Percentiles rank a stretch among this genome's conserved stretches.
Evolutionary conservation across 805 yeast species (phyloP).

Genomic region (Ogataea kodamae): DNA sequence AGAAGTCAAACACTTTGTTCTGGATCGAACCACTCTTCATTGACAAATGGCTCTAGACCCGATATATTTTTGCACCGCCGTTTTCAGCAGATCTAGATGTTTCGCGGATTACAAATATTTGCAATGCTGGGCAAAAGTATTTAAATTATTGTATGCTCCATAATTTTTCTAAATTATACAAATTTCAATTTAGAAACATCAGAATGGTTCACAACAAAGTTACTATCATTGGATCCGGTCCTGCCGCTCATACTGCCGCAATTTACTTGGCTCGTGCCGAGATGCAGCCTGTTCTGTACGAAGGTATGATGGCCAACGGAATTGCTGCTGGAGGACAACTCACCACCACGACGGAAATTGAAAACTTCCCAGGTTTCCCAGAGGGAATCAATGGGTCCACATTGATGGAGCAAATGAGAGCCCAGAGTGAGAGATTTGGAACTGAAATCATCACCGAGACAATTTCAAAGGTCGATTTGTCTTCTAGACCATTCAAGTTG

Average conservation of each 20-base stretch:
- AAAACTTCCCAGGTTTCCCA: constrained; percentile 99
- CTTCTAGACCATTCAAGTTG: constrained; percentile 86
- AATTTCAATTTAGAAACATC: constrained; percentile 4
- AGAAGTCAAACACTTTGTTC: constrained; percentile 40
- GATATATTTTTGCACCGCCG: constrained; percentile 8
- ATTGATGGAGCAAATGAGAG: constrained; percentile 92
- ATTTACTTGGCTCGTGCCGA: constrained; percentile 96
- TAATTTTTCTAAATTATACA: neutral
- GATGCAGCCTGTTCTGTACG: constrained; percentile 87
- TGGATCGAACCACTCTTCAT: constrained; percentile 5
- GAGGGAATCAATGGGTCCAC: constrained; percentile 82
- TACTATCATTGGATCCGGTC: constrained; percentile 93
- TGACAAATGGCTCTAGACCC: constrained; percentile 3
- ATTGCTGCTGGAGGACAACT: constrained; percentile 99
- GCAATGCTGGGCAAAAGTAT: constrained; percentile 2
- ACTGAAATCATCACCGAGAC: constrained; percentile 95
- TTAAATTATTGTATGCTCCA: constrained; percentile 9
- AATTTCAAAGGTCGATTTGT: constrained; percentile 84
- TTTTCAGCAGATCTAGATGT: constrained; percentile 10
- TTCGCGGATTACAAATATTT: constrained; percentile 14
- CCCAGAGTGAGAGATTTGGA: constrained; percentile 84
- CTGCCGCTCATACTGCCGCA: constrained; percentile 99
- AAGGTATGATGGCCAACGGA: constrained; percentile 96
- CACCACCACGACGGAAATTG: constrained; percentile 97
- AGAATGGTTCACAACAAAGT: constrained; percentile 83